Evolutionary conservation across 495 filamentous ascomycete genomes (phyloP).

Genomic region (Lentithecium fluviatile): DNA sequence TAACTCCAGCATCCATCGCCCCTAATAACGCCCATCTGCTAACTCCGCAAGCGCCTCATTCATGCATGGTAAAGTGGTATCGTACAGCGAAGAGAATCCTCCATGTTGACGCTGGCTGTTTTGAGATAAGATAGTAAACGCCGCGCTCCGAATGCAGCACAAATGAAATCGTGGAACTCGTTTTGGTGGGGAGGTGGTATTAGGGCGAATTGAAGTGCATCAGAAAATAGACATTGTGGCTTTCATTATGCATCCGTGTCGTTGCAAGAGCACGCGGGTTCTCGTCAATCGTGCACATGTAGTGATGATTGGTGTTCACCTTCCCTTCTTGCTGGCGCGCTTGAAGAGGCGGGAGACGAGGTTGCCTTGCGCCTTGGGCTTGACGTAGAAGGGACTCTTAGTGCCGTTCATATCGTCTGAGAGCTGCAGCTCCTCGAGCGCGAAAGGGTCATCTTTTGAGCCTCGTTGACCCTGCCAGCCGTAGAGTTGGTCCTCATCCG

Average conservation of each 20-base stretch:
- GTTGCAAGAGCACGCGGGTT: too few species aligned
- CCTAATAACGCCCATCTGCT: background rate
- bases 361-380: constrained; percentile 25
- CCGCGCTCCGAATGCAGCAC: background rate
- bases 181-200: too few species aligned
- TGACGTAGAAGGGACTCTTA: constrained; percentile 45
- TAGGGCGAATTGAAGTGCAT: too few species aligned
- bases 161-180: too few species aligned
- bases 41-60: background rate
- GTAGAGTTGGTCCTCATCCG: constrained; percentile 62
- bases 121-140: background rate
- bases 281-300: background rate
- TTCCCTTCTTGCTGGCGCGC: constrained; percentile 25
- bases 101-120: background rate
- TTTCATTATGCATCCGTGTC: background rate
- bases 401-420: constrained; percentile 45
- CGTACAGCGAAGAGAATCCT: background rate
- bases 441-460: constrained; percentile 52
- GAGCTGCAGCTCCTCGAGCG: constrained; percentile 53
- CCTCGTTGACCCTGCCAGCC: constrained; percentile 47
- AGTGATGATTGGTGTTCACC: background rate
- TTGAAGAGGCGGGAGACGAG: constrained; percentile 32
- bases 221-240: background rate
- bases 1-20: background rate
- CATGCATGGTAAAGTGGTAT: background rate